These are phyloP conservation scores for Beauveria australis DNA, from an alignment of 2,329 filamentous ascomycete genomes.

Conservation along the genomic window DNA sequence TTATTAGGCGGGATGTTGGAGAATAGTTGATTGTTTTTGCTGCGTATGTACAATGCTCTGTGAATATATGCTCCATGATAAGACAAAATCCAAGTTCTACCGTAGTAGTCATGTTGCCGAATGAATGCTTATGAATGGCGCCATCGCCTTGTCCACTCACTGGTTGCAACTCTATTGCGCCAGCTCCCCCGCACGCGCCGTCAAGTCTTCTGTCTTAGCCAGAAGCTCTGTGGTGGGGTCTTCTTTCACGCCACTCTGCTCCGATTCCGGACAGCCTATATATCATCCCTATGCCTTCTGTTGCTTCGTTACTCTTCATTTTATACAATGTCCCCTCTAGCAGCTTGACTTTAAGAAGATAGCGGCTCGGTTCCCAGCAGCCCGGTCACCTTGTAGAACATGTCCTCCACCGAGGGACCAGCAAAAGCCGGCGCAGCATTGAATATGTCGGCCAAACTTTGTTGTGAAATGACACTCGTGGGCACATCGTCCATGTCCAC, in stretches of 20 bases:
- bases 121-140: conserved; percentile 9
- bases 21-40: neutral
- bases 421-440: conserved; percentile 61
- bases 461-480: conserved; percentile 55
- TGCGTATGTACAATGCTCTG: conserved; percentile 7
- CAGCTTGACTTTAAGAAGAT: conserved; percentile 12
- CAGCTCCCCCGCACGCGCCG: neutral
- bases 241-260: neutral
- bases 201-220: neutral
- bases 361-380: conserved; percentile 49
- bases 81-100: conserved; percentile 1
- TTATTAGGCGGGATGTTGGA: neutral
- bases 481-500: conserved; percentile 43
- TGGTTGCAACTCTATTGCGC: conserved; percentile 5
- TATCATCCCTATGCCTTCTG: conserved; percentile 12
- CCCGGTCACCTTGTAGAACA: conserved; percentile 64
- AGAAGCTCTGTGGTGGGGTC: neutral
- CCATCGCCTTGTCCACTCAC: conserved; percentile 9
- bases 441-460: conserved; percentile 62
- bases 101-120: neutral
- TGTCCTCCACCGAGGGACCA: conserved; percentile 62
- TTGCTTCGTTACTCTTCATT: neutral
- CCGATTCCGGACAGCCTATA: neutral
- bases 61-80: neutral
- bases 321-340: neutral